These are phyloP conservation scores for Dichotomopilus funicola DNA, from an alignment of 2,329 filamentous ascomycete species.

Conservation along the genomic window DNA sequence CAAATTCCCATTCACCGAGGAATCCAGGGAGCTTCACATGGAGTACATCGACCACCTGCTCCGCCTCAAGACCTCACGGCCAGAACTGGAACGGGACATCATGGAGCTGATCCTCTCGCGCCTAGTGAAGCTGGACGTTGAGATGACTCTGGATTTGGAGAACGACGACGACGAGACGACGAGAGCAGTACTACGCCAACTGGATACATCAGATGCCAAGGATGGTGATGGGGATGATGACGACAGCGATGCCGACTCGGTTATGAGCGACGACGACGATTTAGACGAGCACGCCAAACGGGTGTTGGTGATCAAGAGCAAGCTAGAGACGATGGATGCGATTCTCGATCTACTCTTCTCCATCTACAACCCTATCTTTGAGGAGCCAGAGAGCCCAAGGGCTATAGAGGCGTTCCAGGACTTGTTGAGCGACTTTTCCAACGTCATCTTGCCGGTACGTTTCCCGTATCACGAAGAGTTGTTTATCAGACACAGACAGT, in stretches of 20 bases:
- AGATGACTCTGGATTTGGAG: constrained; percentile 89
- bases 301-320: constrained; percentile 68
- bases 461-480: background rate
- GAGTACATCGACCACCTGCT: constrained; percentile 85
- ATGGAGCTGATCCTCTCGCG: constrained; percentile 77
- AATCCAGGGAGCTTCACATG: constrained; percentile 71
- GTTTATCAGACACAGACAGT: background rate
- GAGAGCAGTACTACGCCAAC: constrained; percentile 59
- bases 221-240: constrained; percentile 48
- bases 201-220: constrained; percentile 35
- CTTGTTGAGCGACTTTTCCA: constrained; percentile 77
- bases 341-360: constrained; percentile 84
- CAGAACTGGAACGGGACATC: constrained; percentile 71
- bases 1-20: constrained; percentile 71
- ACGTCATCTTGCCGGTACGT: constrained; percentile 70
- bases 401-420: constrained; percentile 70
- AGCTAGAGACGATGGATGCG: constrained; percentile 84
- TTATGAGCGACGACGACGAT: constrained; percentile 62
- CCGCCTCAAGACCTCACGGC: constrained; percentile 67
- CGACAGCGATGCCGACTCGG: constrained; percentile 64
- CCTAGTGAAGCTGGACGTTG: constrained; percentile 88
- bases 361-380: constrained; percentile 70
- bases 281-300: constrained; percentile 56
- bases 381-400: constrained; percentile 58
- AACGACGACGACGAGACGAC: constrained; percentile 86